Percentiles rank a stretch among this genome's conserved stretches.
Conservation (phyloP, 345 rosid genomes). For the Boechera retrofracta region DNA sequence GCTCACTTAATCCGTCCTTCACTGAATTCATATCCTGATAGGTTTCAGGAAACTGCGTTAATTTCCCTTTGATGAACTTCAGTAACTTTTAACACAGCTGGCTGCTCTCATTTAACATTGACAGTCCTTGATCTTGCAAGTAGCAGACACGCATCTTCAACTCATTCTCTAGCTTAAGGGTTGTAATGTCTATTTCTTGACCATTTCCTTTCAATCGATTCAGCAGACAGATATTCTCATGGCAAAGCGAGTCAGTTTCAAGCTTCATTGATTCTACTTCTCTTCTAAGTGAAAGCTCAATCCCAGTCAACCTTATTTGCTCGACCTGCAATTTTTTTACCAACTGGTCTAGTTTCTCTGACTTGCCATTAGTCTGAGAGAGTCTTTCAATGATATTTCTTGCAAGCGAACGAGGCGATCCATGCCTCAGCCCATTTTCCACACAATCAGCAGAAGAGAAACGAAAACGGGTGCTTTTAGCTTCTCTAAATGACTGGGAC, state of each 20-base stretch:
- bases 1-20: constrained; percentile 61
- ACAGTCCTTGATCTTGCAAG: constrained; percentile 83
- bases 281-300: constrained; percentile 78
- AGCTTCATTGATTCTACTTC: constrained; percentile 66
- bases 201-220: constrained; percentile 72
- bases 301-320: constrained; percentile 83
- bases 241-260: constrained; percentile 81
- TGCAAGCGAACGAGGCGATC: constrained; percentile 84
- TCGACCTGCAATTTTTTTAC: constrained; percentile 70
- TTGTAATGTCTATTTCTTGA: constrained; percentile 57
- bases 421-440: constrained; percentile 68
- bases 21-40: constrained; percentile 46
- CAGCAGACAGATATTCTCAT: constrained; percentile 79
- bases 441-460: constrained; percentile 64
- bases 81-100: constrained; percentile 66
- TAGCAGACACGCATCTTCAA: constrained; percentile 59
- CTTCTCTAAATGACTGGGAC: constrained; percentile 80
- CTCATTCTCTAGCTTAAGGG: constrained; percentile 77
- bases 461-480: constrained; percentile 54
- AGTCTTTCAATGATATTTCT: constrained; percentile 87
- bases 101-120: constrained; percentile 66
- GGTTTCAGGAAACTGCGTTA: constrained; percentile 54
- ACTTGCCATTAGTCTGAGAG: constrained; percentile 60
- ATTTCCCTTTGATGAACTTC: constrained; percentile 64
- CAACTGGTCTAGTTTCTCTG: constrained; percentile 54